phyloP scores from a whole-genome alignment of 768 basidiomycete genomes.

The Boletus huronensis region DNA sequence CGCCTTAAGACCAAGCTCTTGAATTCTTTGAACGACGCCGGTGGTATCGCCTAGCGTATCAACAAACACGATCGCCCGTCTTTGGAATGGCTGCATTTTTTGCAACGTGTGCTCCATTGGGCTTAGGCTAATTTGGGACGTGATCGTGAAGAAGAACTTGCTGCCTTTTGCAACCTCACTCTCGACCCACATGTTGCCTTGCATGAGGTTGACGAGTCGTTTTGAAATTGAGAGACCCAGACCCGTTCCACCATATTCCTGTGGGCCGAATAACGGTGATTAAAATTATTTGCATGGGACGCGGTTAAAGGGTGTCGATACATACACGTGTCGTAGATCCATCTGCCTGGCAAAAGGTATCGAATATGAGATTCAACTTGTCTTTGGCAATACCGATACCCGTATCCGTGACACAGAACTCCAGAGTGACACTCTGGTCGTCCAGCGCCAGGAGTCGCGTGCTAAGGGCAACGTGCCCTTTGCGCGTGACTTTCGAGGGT shows the following conservation, averaged over 20 bases:
- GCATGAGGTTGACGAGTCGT: conserved; percentile 94
- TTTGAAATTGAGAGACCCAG: conserved; percentile 97
- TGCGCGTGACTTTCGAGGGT: conserved; percentile 68
- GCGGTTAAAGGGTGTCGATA: conserved; percentile 11
- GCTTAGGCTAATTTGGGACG: conserved; percentile 74
- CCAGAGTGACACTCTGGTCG: conserved; percentile 81
- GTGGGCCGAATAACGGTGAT: conserved; percentile 13
- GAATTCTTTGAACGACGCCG: conserved; percentile 71
- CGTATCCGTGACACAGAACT: conserved; percentile 97
- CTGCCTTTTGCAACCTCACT: conserved; percentile 89
- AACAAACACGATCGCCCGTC: conserved; percentile 87
- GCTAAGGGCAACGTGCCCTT: conserved; percentile 89
- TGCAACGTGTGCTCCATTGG: conserved; percentile 66
- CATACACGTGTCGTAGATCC: conserved; percentile 92
- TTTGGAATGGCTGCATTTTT: conserved; percentile 85
- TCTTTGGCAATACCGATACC: conserved; percentile 99
- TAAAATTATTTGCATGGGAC: conserved; percentile 8
- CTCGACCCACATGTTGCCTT: conserved; percentile 99
- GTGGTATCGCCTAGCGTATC: conserved; percentile 79
- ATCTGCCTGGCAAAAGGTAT: conserved; percentile 98
- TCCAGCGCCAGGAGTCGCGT: conserved; percentile 76
- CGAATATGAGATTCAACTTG: conserved; percentile 96
- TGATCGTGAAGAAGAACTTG: conserved; percentile 96
- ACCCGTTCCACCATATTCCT: conserved; percentile 98
- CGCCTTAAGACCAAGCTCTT: conserved; percentile 74